Base-by-base conservation (phyloP, 1,284 basidiomycete species). In the Moesziomyces sp. region DNA sequence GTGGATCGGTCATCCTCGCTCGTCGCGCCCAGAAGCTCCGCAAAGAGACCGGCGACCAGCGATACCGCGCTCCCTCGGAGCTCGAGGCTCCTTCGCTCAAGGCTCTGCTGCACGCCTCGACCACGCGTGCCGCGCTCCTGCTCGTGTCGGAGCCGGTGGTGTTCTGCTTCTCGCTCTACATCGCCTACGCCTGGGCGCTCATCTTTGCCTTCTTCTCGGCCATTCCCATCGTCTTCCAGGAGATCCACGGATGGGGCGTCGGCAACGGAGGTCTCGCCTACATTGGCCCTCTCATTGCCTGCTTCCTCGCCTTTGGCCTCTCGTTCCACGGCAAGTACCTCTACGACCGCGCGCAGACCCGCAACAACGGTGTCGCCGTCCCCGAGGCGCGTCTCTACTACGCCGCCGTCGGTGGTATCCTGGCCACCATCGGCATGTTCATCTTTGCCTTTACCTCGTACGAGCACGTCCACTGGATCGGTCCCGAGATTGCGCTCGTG, bases 201-300 rank as follows among this genome's bases (percentile, higher is more conserved):
- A 73, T 78, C 51, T 83, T 83, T 58, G 76, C 80, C 52, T 83
- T 84, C 74, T 75, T 84, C 60, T 58, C 76, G 2, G 83, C 77
- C 24, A 83, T 84, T 46, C 83, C 84, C 23, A 70, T 85, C 53
- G 78, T 80, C 43, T 84, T 84, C 73, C 70, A 78, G 46, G 77
- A 78, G 38, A 81, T 82, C 58, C 81, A 80, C 74, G 78, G 80
- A 48, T 85, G 83, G 82, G 62, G 68, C 40, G 78, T 77, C 38
- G 84, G 84, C 11, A 79, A 79, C 49, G 74, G 62, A n/a, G 84
- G 84, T 33, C 73, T 85, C 5, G 74, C 84, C 33, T 83, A 84
- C 75, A 75, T 84, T 59, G 75, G 79, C 11, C 78, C 82, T 38
- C 46, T 75, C 42, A 50, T 77, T 18, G 84, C 80, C 16, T 82